Base-by-base conservation (phyloP, 768 basidiomycete genomes). In the Lactarius tabidus region DNA sequence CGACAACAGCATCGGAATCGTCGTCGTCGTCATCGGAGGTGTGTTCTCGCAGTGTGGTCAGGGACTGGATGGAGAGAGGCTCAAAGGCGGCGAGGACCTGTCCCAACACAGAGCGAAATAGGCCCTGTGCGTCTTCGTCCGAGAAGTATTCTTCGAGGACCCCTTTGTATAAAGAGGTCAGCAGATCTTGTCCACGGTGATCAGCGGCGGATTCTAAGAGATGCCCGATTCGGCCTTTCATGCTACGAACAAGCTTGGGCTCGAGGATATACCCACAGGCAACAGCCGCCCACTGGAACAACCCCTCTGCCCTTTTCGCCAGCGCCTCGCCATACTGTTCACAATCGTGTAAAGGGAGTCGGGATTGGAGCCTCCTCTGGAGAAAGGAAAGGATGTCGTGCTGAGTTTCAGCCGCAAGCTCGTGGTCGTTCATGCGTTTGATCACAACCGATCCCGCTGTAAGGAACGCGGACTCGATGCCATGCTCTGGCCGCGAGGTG, bases 11-110 rank as follows among this genome's bases (percentile, higher is more conserved):
- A 38, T 38, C 38, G 38, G 38, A 2, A 15, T 38, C 18, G 2
- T 31, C 29, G 3, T 20, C 20, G 3, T 29, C 54, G 31, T 29
- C 23, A 29, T 12, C 6, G 12, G 14, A 1, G 56, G 33, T 6
- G 26, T 36, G 38, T 41, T n/a, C 41, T 59, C 28, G 41, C 10
- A 59, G 26, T 6, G 28, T n/a, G 9, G 58, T 48, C 18, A 59
- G 39, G 17, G 58, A 38, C 14, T 10, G 36, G 39, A 43, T 41
- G n/a, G 58, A 59, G 57, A 58, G 57, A 5, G 57, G 57, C n/a
- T 58, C 57, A 12, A 58, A 36, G 15, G 57, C 36, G 5, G 38
- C 58, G 20, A 59, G n/a, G 6, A 59, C 41, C 7, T 59, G 58
- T 23, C 58, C 58, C 2, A 59, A 20, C 45, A 59, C 41, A 23